Conservation (phyloP, 257 asterid species). For the Solanum megistacrolobum region DNA sequence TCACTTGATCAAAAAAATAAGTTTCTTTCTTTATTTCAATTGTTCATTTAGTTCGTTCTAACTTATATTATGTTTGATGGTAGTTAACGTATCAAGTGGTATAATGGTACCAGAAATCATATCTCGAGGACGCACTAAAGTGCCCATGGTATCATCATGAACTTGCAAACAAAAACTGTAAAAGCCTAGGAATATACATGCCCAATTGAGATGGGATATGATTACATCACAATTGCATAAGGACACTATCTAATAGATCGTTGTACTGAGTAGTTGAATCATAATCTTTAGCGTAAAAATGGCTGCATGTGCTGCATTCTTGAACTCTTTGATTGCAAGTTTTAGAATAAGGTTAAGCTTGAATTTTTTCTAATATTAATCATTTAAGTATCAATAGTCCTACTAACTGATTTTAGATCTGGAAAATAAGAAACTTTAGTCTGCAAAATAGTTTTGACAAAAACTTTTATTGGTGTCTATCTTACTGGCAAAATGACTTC, state of each 20-base stretch:
- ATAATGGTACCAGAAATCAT: not conserved
- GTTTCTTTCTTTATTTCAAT: not conserved
- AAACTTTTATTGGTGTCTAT: not conserved
- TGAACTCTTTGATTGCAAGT: not conserved
- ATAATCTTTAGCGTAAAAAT: not conserved
- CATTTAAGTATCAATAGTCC: not conserved
- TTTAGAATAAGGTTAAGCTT: not conserved
- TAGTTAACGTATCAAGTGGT: not conserved
- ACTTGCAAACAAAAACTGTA: not conserved
- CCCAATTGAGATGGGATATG: not conserved
- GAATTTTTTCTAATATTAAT: not conserved
- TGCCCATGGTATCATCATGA: not conserved
- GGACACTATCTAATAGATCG: not conserved
- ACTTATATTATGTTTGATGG: not conserved
- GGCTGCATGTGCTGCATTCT: not conserved
- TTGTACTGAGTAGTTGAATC: not conserved
- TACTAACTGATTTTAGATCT: not conserved
- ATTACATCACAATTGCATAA: not conserved
- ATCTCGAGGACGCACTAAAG: not conserved
- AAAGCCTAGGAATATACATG: not conserved
- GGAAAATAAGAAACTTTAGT: not conserved
- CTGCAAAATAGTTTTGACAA: not conserved
- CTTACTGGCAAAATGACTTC: not conserved
- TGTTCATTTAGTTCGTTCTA: not conserved
- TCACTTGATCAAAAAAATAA: not conserved